Base-by-base conservation (phyloP, 2,329 filamentous ascomycete genomes). In the Didymella segeticola region DNA sequence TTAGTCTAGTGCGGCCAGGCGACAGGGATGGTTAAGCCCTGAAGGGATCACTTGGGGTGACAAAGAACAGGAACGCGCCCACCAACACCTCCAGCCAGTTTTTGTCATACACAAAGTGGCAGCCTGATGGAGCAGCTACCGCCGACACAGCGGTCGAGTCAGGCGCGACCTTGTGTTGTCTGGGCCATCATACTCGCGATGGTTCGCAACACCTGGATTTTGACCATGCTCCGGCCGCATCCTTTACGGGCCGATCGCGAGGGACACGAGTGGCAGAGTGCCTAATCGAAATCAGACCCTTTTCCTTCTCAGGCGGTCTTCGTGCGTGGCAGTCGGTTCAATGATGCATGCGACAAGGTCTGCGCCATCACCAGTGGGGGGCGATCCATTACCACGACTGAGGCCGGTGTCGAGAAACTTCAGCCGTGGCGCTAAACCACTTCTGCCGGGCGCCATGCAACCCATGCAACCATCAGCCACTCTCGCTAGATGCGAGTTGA, bases 391-490 rank as follows among this genome's bases (percentile, higher is more conserved):
- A 49, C 46, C 46, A 56, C 27, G 29, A 48, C 29, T 39, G 33
- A 49, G 51, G 45, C 51, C 52, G 34, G 50, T 39, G 50, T 53
- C 50, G 34, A n/a, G n/a, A 46, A 38, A 48, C 29, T 45, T 42
- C 51, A 38, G 51, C 51, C 43, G 51, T 47, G 34, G n/a, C 31
- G 41, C 51, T 54, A 54, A 54, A 48, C 51, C 43, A 46, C 10
- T 54, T 54, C 12, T 45, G 51, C 39, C 27, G 33, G 33, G 29
- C 34, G 33, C 46, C 45, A 54, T 49, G 51, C 51, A 49, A 33
- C n/a, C n/a, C n/a, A n/a, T n/a, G n/a, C n/a, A n/a, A n/a, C 45
- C 57, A 58, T 60, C 58, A 58, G 57, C 63, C 57, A 60, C 51
- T 27, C 36, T 54, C 45, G 45, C 45, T 60, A 58, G 53, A 51